Evolutionary conservation across 331 rosid species (phyloP).

Genomic region (Pyracantha coccinea): DNA sequence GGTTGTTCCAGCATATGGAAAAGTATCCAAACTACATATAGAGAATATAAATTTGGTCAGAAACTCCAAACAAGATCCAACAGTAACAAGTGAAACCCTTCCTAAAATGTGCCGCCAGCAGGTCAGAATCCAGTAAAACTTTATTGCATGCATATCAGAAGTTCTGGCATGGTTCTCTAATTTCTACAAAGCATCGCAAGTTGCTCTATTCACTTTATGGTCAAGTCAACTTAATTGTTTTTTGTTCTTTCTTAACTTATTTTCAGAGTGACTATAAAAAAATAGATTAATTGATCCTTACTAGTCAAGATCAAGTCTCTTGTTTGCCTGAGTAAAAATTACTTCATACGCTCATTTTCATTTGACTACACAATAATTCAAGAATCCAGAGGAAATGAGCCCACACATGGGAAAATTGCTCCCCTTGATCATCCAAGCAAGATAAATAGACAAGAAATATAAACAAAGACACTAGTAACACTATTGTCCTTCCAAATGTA

Average conservation of each 20-base stretch:
- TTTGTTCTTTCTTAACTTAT: background rate
- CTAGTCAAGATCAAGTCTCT: background rate
- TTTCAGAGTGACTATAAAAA: background rate
- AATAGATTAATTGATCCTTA: background rate
- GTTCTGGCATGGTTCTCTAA: background rate
- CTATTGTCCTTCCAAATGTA: background rate
- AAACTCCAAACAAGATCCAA: constrained; percentile 5
- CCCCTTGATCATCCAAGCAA: background rate
- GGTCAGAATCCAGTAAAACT: background rate
- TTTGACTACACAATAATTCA: background rate
- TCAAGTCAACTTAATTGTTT: background rate
- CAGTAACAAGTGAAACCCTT: background rate
- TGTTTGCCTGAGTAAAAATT: background rate
- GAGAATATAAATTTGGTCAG: constrained; percentile 5
- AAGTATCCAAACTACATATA: constrained; percentile 81
- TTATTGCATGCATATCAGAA: background rate
- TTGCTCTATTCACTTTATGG: background rate
- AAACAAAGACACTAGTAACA: background rate
- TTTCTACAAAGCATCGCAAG: background rate
- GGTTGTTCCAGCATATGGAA: constrained; percentile 97
- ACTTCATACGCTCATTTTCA: background rate
- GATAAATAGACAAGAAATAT: background rate
- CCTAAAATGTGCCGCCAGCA: background rate
- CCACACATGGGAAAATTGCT: background rate
- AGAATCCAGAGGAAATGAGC: background rate